Evolutionary conservation across 2,329 filamentous ascomycete genomes (phyloP).

Genomic region (Shiraia sp.): DNA sequence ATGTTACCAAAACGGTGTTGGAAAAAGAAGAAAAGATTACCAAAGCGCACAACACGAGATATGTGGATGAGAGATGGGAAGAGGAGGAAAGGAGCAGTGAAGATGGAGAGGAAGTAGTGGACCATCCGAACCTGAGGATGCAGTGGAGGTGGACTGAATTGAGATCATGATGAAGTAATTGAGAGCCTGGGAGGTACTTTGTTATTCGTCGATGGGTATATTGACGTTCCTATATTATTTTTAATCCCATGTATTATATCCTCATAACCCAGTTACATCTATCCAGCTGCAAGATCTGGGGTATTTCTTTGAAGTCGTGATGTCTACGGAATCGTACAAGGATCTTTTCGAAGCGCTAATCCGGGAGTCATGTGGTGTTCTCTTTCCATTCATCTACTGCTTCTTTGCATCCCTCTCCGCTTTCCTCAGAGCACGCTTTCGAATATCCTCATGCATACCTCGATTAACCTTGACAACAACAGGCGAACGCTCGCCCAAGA

Average conservation of each 20-base stretch:
- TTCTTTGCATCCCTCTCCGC: slow-evolving; percentile 81
- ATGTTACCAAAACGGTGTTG: slow-evolving; percentile 9
- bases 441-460: slow-evolving; percentile 80
- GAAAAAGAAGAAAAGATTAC: background rate
- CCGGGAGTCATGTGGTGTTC: background rate
- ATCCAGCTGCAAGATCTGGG: too few species aligned
- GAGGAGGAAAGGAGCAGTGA: slow-evolving; percentile 6
- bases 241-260: too few species aligned
- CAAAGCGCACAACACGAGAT: background rate
- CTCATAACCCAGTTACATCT: too few species aligned
- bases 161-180: background rate
- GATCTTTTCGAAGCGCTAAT: too few species aligned
- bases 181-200: too few species aligned
- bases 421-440: slow-evolving; percentile 81
- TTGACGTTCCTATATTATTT: too few species aligned
- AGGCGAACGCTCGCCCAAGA: slow-evolving; percentile 62
- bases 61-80: slow-evolving; percentile 7
- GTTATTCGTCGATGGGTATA: background rate
- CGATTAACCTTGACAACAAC: slow-evolving; percentile 65
- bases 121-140: slow-evolving; percentile 16
- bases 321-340: too few species aligned
- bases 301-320: too few species aligned
- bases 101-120: slow-evolving; percentile 9
- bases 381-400: slow-evolving; percentile 19
- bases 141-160: slow-evolving; percentile 19